These are phyloP conservation scores for Colletotrichum nymphaeae DNA, from an alignment of 2,329 filamentous ascomycete species.

Conservation along the genomic window DNA sequence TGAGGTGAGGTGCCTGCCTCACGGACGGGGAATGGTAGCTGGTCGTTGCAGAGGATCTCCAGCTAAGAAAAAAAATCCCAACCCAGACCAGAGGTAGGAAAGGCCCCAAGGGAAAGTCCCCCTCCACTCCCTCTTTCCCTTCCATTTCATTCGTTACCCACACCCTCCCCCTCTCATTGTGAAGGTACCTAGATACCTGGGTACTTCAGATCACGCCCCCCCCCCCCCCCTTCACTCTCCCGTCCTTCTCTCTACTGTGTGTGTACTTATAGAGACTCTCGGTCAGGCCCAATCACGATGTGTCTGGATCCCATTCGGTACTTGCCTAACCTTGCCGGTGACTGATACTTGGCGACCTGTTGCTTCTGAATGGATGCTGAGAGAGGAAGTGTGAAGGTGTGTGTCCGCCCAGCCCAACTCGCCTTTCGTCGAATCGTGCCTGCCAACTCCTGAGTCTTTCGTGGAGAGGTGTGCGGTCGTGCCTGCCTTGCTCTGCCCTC, in stretches of 20 bases:
- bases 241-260: neutral
- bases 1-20: neutral
- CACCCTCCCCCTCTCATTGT: neutral
- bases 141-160: neutral
- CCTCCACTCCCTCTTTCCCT: neutral
- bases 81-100: neutral
- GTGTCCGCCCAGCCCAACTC: conserved; percentile 8
- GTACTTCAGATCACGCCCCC: too few relatives aligned
- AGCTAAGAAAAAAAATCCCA: neutral
- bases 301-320: conserved; percentile 3
- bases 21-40: neutral
- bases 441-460: neutral
- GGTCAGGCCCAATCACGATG: conserved; percentile 25
- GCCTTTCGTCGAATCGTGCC: too few relatives aligned
- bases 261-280: neutral
- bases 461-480: neutral
- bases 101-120: conserved; percentile 1
- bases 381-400: neutral
- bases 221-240: neutral
- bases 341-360: neutral
- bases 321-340: conserved; percentile 12
- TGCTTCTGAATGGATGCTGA: neutral
- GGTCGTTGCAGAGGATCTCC: conserved; percentile 31
- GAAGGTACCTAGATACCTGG: too few relatives aligned
- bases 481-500: conserved; percentile 10